Evolutionary conservation across 2,329 filamentous ascomycete species (phyloP).

Genomic region (Phoma sp.): DNA sequence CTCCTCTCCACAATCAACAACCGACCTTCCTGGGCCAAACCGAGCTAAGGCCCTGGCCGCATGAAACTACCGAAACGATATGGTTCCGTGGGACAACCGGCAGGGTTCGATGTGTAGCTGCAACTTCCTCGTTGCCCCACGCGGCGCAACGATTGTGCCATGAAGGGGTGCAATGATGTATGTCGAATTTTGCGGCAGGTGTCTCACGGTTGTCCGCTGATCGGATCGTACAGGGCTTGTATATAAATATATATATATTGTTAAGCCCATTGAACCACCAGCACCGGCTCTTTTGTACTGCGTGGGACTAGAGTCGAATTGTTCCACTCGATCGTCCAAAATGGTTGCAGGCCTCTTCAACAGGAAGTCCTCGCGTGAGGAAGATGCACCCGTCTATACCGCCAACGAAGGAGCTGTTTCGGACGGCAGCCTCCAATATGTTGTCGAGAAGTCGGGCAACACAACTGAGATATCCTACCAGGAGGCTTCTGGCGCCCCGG

Average conservation of each 20-base stretch:
- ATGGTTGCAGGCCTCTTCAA: slow-evolving; percentile 11
- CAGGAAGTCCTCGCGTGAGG: background rate
- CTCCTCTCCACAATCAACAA: slow-evolving; percentile 1
- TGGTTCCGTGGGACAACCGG: background rate
- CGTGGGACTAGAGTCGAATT: background rate
- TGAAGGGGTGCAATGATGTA: slow-evolving; percentile 13
- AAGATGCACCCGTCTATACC: background rate
- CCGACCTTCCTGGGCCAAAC: slow-evolving; percentile 1
- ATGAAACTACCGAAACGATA: background rate
- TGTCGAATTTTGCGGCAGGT: background rate
- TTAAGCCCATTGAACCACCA: background rate
- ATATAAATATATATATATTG: slow-evolving; percentile 1
- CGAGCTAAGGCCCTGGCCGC: background rate
- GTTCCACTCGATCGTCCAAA: background rate
- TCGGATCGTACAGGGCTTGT: background rate
- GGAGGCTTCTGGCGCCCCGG: slow-evolving; percentile 68
- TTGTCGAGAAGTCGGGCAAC: slow-evolving; percentile 58
- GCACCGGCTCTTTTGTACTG: background rate
- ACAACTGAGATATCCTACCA: slow-evolving; percentile 63
- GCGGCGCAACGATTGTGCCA: slow-evolving; percentile 16
- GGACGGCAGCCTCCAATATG: slow-evolving; percentile 55
- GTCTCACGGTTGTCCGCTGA: background rate
- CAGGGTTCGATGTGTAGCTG: slow-evolving; percentile 4
- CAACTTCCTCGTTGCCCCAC: slow-evolving; percentile 1
- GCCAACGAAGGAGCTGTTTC: slow-evolving; percentile 22